phyloP scores from a whole-genome alignment of 2,329 filamentous ascomycete species.

The Cadophora malorum region DNA sequence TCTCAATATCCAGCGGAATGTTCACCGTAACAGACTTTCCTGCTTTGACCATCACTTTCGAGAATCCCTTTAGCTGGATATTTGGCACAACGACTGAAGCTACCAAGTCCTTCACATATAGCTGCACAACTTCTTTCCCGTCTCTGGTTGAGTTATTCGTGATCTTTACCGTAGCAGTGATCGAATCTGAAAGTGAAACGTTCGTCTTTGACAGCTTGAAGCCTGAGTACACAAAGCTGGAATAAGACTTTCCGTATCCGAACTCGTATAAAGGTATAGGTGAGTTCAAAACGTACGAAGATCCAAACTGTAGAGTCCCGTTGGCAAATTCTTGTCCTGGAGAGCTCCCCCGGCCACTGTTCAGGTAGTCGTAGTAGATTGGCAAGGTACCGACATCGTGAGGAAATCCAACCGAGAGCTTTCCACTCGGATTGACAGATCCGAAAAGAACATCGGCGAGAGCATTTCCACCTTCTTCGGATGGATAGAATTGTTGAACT shows the following conservation, averaged over 20 bases:
- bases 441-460: conserved; percentile 82
- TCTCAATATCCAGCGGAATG: conserved; percentile 66
- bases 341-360: conserved; percentile 79
- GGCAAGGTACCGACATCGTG: conserved; percentile 70
- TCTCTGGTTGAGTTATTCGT: conserved; percentile 62
- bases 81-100: conserved; percentile 69
- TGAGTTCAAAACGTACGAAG: conserved; percentile 82
- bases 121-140: conserved; percentile 61
- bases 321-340: conserved; percentile 75
- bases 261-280: conserved; percentile 84
- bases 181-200: conserved; percentile 56
- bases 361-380: conserved; percentile 75
- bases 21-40: conserved; percentile 60
- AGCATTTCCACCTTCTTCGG: conserved; percentile 82
- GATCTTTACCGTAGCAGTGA: conserved; percentile 60
- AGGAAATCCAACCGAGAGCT: conserved; percentile 76
- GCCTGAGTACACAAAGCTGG: conserved; percentile 61
- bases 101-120: conserved; percentile 59
- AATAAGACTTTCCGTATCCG: conserved; percentile 79
- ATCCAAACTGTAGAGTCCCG: conserved; percentile 79
- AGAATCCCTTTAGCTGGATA: conserved; percentile 72
- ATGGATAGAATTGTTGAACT: conserved; percentile 77
- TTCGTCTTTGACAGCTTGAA: conserved; percentile 50
- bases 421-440: conserved; percentile 69
- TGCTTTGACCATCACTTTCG: conserved; percentile 65